Evolutionary conservation across 2,329 filamentous ascomycete genomes (phyloP), one percentile per base, ranked within the genome.

Genomic region (Colletotrichum sp.): DNA sequence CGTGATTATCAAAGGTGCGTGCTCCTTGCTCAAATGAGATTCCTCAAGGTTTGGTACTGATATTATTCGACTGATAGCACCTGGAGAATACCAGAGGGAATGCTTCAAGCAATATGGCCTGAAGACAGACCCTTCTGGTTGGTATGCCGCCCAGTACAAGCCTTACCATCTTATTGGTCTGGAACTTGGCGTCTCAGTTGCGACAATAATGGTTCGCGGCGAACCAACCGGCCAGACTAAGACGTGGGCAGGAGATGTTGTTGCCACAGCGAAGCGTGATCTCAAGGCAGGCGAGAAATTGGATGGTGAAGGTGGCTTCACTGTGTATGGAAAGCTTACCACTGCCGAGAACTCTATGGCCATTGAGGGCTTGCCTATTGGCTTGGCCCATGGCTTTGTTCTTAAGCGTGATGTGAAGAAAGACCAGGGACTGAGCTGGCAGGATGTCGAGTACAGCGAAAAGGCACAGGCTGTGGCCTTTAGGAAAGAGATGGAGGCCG

Each of bases 261-360:
- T 88, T 10, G 86, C 87, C 7, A 87, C 85, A 6, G 86, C 86
- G 28, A 88, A 88, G 80, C 82, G 85, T 12, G 85, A 87, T 72
- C 81, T 88, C n/a, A 82, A 84, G 64, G 82, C 82, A 15, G 86
- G 84, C 55, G 87, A 87, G 80, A 86, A 97, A 80, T 81, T 87
- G 1, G 87, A 87, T 74, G 85, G 85, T 3, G 85, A 87, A 77
- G 86, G 86, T 18, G 86, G 86, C 3, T 88, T 84, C 78, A 87
- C 85, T 77, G 86, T 87, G 12, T 87, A 86, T 75, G 86, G 87
- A 9, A 85, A 84, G 74, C 80, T 88, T 10, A 85, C 86, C 83
- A 83, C 83, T 3, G 85, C 86, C 10, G 59, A 61, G 28, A 32
- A 61, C 12, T 61, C 59, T 3, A 61, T 24, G 59, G 28, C 28